Evolutionary conservation across 805 yeast genomes (phyloP).

Genomic region (Torulaspora indica): DNA sequence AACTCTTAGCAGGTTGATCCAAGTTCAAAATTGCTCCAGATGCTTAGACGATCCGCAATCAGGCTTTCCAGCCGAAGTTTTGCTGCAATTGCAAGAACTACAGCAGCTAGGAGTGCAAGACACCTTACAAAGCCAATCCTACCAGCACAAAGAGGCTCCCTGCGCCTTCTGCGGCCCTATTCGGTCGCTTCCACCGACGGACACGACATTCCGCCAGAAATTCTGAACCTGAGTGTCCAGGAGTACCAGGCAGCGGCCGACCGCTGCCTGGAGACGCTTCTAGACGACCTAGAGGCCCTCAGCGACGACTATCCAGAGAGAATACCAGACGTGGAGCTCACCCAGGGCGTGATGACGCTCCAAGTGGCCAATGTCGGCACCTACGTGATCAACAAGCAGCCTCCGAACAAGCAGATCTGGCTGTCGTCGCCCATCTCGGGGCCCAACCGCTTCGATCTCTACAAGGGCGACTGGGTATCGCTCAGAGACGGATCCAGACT

Average conservation of each 20-base stretch:
- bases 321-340: conserved; percentile 63
- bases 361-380: conserved; percentile 68
- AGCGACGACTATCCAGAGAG: conserved; percentile 58
- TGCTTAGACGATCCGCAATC: not conserved
- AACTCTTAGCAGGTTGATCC: not conserved
- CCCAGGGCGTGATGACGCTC: conserved; percentile 81
- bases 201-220: conserved; percentile 46
- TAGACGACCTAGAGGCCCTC: conserved; percentile 62
- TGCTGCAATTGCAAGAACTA: not conserved
- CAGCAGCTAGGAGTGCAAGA: not conserved
- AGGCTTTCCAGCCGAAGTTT: not conserved
- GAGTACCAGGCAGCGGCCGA: conserved; percentile 65
- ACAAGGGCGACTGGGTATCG: conserved; percentile 73
- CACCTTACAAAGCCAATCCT: not conserved
- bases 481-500: conserved; percentile 56
- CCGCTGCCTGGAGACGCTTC: conserved; percentile 60
- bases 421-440: conserved; percentile 89
- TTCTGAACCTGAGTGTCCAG: conserved; percentile 43
- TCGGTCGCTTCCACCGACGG: conserved; percentile 47
- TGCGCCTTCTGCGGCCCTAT: not conserved
- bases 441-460: conserved; percentile 77
- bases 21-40: not conserved
- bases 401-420: conserved; percentile 97
- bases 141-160: not conserved
- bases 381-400: conserved; percentile 93